A percentile compares a stretch with the other conserved stretches of the same genome.
Conservation (phyloP, 2,329 filamentous ascomycete species). For the Cryphonectria parasitica region DNA sequence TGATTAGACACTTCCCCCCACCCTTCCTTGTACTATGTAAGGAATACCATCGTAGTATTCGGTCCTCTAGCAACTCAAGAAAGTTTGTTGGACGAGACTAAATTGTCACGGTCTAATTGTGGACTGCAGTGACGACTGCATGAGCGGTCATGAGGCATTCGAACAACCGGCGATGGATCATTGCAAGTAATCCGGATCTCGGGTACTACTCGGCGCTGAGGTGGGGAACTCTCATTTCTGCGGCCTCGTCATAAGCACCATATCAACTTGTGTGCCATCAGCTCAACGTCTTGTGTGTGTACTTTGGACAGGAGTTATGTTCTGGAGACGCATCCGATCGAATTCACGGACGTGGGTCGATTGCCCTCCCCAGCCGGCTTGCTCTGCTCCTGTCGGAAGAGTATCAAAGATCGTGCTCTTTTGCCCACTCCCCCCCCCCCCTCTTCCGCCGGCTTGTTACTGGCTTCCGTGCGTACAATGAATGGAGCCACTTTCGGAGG, state of each 20-base stretch:
- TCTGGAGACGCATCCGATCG: neutral
- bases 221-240: conserved; percentile 4
- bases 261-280: conserved; percentile 25
- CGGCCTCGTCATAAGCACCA: conserved; percentile 13
- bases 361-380: conserved; percentile 17
- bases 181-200: conserved; percentile 13
- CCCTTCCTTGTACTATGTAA: too few relatives aligned
- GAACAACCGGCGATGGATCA: conserved; percentile 14
- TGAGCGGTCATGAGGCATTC: neutral
- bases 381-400: conserved; percentile 13
- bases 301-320: too few relatives aligned
- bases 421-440: conserved; percentile 9
- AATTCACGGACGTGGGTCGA: conserved; percentile 5
- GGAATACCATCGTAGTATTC: neutral
- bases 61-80: conserved; percentile 8
- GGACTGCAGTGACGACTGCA: conserved; percentile 21
- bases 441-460: too few relatives aligned
- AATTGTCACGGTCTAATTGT: conserved; percentile 28
- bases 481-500: neutral
- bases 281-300: conserved; percentile 12
- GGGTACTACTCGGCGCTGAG: conserved; percentile 9
- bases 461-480: neutral
- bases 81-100: conserved; percentile 2
- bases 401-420: conserved; percentile 1
- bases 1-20: neutral